phyloP scores from a whole-genome alignment of 768 basidiomycete species.

The Sporobolomyces phaffii region DNA sequence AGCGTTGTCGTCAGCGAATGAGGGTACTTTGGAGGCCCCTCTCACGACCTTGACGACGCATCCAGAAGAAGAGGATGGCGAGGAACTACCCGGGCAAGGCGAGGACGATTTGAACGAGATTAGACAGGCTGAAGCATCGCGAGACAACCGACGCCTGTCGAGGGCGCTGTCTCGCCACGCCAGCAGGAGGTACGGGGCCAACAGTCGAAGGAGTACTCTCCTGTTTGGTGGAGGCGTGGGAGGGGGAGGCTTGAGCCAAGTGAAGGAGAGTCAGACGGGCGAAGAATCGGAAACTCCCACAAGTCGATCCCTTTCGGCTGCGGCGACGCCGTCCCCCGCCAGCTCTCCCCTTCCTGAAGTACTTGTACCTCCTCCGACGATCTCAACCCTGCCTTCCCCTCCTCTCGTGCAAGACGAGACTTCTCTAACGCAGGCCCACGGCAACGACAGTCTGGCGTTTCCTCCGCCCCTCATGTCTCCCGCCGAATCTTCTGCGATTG shows the following conservation, averaged over 20 bases:
- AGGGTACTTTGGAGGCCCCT: too few relatives aligned
- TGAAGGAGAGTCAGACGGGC: not conserved
- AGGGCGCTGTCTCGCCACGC: slow-evolving; percentile 15
- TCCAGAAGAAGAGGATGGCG: not conserved
- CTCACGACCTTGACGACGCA: too few relatives aligned
- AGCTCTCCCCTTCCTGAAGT: too few relatives aligned
- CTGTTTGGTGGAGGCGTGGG: not conserved
- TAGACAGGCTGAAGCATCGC: slow-evolving; percentile 2
- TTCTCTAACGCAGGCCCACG: too few relatives aligned
- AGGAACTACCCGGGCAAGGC: not conserved
- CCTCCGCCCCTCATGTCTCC: slow-evolving; percentile 10
- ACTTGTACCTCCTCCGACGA: not conserved
- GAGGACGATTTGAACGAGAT: slow-evolving; percentile 8
- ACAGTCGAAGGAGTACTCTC: not conserved
- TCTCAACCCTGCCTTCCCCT: not conserved
- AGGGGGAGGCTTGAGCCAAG: not conserved
- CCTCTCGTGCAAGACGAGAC: not conserved
- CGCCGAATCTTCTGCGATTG: not conserved
- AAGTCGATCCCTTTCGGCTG: too few relatives aligned
- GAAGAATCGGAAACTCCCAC: not conserved
- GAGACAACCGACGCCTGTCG: slow-evolving; percentile 7
- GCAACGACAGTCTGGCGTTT: too few relatives aligned
- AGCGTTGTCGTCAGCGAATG: not conserved
- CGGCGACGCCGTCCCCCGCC: not conserved
- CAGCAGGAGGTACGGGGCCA: slow-evolving; percentile 11